phyloP scores from a whole-genome alignment of 148 eudicot species.

The Rhododendron molle region DNA sequence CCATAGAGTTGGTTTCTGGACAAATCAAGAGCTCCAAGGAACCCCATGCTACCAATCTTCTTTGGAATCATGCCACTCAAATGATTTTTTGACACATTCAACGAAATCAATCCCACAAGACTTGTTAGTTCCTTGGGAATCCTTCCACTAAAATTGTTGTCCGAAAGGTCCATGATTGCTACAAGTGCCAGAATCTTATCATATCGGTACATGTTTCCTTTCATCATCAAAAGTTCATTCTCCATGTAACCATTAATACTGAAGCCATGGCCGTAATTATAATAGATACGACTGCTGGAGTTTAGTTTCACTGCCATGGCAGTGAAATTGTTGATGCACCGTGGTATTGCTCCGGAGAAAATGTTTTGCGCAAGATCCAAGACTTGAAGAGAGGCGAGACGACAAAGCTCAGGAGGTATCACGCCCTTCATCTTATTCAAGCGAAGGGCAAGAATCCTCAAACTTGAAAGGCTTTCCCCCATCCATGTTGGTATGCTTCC shows the following conservation, averaged over 20 bases:
- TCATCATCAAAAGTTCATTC: not conserved
- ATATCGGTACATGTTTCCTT: constrained; percentile 5
- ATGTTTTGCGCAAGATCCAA: constrained; percentile 11
- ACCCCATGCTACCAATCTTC: not conserved
- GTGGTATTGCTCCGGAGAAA: not conserved
- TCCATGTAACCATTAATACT: not conserved
- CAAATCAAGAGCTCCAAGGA: not conserved
- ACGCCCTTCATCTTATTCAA: not conserved
- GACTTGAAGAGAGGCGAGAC: constrained; percentile 3
- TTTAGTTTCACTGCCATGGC: constrained; percentile 3
- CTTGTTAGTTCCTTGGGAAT: not conserved
- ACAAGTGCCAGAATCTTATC: constrained; percentile 10
- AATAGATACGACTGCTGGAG: not conserved
- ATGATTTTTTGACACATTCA: not conserved
- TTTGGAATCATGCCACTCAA: not conserved
- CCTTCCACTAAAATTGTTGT: not conserved
- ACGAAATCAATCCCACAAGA: not conserved
- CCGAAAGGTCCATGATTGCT: constrained; percentile 17
- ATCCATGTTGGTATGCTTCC: constrained; percentile 21
- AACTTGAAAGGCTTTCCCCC: not conserved
- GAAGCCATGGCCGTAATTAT: not conserved
- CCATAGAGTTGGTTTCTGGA: not conserved
- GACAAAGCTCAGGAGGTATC: constrained; percentile 1
- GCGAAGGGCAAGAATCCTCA: not conserved
- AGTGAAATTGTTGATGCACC: constrained; percentile 7